These are phyloP conservation scores for Colletotrichum spaethianum DNA, from an alignment of 2,329 filamentous ascomycete species.

Conservation along the genomic window DNA sequence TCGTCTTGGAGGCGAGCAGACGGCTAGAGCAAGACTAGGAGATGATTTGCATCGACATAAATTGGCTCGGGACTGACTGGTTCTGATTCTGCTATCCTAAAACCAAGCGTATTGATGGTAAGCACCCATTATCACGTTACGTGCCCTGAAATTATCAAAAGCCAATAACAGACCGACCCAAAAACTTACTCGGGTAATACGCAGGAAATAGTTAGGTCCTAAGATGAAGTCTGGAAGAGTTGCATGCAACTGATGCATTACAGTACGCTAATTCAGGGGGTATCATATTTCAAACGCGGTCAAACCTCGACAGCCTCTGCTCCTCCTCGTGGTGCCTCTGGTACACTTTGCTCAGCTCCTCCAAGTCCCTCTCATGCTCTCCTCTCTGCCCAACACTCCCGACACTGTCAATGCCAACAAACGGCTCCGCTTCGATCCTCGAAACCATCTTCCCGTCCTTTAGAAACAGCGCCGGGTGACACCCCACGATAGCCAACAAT, in stretches of 20 bases:
- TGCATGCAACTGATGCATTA: not conserved
- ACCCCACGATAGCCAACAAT: conserved; percentile 46
- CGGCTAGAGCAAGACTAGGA: too few species aligned
- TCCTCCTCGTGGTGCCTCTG: conserved; percentile 32
- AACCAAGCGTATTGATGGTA: too few species aligned
- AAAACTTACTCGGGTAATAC: too few species aligned
- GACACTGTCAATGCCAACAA: conserved; percentile 4
- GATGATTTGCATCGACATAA: too few species aligned
- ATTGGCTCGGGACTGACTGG: too few species aligned
- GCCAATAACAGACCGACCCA: too few species aligned
- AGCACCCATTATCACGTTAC: too few species aligned
- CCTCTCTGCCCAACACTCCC: not conserved
- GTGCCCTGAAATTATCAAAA: too few species aligned
- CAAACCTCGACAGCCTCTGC: conserved; percentile 19
- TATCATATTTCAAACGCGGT: conserved; percentile 16
- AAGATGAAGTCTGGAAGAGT: not conserved
- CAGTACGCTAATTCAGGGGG: not conserved
- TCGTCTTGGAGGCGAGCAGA: too few species aligned
- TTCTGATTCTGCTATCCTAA: too few species aligned
- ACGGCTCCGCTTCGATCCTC: conserved; percentile 28
- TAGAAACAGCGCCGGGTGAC: conserved; percentile 48
- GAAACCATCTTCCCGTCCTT: conserved; percentile 19
- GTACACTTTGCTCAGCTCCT: conserved; percentile 39
- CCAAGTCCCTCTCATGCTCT: conserved; percentile 28
- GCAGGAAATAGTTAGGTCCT: too few species aligned